These are phyloP conservation scores for Trametes pubescens DNA, from an alignment of 1,284 basidiomycete species.

Conservation along the genomic window DNA sequence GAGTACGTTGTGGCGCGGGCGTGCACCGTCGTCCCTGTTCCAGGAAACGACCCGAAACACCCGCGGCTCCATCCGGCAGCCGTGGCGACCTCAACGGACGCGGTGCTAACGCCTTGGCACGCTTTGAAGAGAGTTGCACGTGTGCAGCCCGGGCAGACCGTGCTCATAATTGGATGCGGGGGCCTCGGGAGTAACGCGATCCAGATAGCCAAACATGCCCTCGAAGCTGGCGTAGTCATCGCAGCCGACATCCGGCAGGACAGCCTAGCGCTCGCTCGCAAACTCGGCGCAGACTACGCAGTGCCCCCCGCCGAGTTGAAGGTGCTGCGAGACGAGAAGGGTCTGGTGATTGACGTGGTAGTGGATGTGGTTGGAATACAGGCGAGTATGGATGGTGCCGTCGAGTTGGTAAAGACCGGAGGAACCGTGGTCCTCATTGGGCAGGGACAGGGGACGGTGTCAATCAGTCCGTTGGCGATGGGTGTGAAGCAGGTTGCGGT, in stretches of 20 bases:
- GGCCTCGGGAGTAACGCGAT: slow-evolving; percentile 37
- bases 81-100: slow-evolving; percentile 37
- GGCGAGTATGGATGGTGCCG: slow-evolving; percentile 29
- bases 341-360: slow-evolving; percentile 50
- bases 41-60: slow-evolving; percentile 18
- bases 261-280: slow-evolving; percentile 27
- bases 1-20: slow-evolving; percentile 30
- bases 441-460: slow-evolving; percentile 19
- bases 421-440: slow-evolving; percentile 34
- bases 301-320: slow-evolving; percentile 30
- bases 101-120: slow-evolving; percentile 38
- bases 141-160: slow-evolving; percentile 30
- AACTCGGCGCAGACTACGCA: slow-evolving; percentile 33
- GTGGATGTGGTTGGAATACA: slow-evolving; percentile 43
- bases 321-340: slow-evolving; percentile 31
- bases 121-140: slow-evolving; percentile 27
- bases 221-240: slow-evolving; percentile 29
- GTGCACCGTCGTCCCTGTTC: slow-evolving; percentile 31
- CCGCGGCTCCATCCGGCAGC: slow-evolving; percentile 27
- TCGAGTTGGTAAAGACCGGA: slow-evolving; percentile 24
- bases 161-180: slow-evolving; percentile 36
- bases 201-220: slow-evolving; percentile 34
- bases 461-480: slow-evolving; percentile 12
- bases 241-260: slow-evolving; percentile 32
- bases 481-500: slow-evolving; percentile 30